A percentile compares a stretch with the other conserved stretches of the same genome.
Evolutionary conservation across 2,329 filamentous ascomycete species (phyloP).

Genomic region (Byssothecium circinans): DNA sequence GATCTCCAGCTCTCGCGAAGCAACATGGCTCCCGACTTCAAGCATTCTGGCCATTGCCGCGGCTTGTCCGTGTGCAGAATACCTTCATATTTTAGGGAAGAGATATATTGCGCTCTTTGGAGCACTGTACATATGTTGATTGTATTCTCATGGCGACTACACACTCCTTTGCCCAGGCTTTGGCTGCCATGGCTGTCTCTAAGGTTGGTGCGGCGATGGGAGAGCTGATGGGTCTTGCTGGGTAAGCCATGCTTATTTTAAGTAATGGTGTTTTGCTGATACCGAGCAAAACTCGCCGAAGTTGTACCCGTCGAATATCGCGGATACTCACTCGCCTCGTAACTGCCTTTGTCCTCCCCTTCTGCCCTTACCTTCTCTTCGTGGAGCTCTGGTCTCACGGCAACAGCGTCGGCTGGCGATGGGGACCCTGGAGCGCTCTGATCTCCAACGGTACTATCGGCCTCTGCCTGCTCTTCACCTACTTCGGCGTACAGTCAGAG

Average conservation of each 20-base stretch:
- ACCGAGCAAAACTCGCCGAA: conserved; percentile 29
- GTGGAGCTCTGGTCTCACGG: conserved; percentile 34
- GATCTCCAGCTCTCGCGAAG: conserved; percentile 27
- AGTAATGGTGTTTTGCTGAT: background rate
- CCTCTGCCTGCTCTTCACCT: conserved; percentile 33
- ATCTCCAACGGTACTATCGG: conserved; percentile 37
- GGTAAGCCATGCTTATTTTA: conserved; percentile 18
- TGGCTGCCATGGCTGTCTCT: conserved; percentile 39
- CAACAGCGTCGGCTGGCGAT: conserved; percentile 32
- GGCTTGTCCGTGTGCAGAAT: conserved; percentile 38
- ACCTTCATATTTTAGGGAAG: conserved; percentile 40
- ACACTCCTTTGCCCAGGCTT: conserved; percentile 36
- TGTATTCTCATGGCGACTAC: conserved; percentile 32
- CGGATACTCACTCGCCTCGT: conserved; percentile 38
- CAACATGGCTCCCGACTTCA: conserved; percentile 38
- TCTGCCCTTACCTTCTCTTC: conserved; percentile 38
- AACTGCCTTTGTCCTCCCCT: conserved; percentile 40
- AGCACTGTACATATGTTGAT: conserved; percentile 32
- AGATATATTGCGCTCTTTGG: conserved; percentile 41
- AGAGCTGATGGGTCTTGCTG: conserved; percentile 40
- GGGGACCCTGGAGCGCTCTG: conserved; percentile 39
- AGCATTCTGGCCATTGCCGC: conserved; percentile 42
- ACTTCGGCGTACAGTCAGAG: conserved; percentile 37
- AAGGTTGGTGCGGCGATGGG: conserved; percentile 40
- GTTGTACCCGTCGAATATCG: conserved; percentile 39